Evolutionary conservation across 345 rosid genomes (phyloP).

Genomic region (Eucalyptus pauciflora): DNA sequence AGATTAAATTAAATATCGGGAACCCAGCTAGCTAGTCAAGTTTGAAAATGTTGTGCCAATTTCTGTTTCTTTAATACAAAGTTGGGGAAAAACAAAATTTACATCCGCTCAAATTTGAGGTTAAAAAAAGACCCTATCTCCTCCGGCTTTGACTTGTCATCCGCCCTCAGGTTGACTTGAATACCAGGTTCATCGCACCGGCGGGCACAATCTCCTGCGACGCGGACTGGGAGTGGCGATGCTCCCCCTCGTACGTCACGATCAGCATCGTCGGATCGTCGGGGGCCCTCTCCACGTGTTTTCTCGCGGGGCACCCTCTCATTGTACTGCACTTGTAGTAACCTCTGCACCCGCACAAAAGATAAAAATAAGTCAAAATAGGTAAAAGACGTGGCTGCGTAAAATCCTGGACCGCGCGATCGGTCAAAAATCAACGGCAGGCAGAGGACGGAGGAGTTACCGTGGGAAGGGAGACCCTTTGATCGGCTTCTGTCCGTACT

Average conservation of each 20-base stretch:
- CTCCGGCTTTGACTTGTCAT: not conserved
- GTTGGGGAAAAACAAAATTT: not conserved
- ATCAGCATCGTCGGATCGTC: conserved; percentile 86
- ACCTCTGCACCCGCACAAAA: conserved; percentile 33
- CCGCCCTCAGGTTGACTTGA: conserved; percentile 26
- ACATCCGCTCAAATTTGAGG: not conserved
- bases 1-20: not conserved
- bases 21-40: not conserved
- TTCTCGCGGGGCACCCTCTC: conserved; percentile 91
- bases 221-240: conserved; percentile 48
- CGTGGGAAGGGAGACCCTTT: conserved; percentile 95
- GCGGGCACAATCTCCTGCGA: conserved; percentile 29
- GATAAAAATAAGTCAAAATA: too few relatives aligned
- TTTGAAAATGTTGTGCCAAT: not conserved
- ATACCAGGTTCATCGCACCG: conserved; percentile 29
- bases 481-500: conserved; percentile 96
- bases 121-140: not conserved
- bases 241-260: conserved; percentile 93
- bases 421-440: not conserved
- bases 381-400: not conserved
- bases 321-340: conserved; percentile 87
- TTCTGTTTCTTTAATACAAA: not conserved
- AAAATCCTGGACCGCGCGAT: not conserved
- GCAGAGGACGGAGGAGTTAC: conserved; percentile 17
- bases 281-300: conserved; percentile 86